Evolutionary conservation across 2,329 filamentous ascomycete species (phyloP).

Genomic region (Aureobasidium sp.): DNA sequence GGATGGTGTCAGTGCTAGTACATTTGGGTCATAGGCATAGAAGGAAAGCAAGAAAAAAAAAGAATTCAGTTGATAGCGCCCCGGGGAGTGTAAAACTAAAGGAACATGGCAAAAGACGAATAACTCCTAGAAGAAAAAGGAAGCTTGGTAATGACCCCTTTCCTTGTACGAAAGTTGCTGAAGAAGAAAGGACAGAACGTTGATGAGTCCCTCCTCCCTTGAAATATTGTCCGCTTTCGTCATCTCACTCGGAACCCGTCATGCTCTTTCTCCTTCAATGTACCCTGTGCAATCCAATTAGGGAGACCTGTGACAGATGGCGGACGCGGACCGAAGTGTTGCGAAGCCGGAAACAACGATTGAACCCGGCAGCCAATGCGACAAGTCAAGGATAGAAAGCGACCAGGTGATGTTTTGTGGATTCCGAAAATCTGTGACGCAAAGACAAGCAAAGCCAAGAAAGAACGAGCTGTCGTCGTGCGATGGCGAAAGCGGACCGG

Average conservation of each 20-base stretch:
- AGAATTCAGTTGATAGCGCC: slow-evolving; percentile 11
- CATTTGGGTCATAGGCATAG: not conserved
- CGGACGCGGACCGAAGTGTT: not conserved
- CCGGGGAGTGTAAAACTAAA: slow-evolving; percentile 3
- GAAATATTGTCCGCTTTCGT: not conserved
- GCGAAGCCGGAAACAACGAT: not conserved
- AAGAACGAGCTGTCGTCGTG: not conserved
- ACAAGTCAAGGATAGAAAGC: slow-evolving; percentile 3
- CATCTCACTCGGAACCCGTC: not conserved
- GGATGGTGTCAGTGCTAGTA: no score
- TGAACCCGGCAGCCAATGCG: not conserved
- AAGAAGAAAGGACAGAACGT: not conserved
- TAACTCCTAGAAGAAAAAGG: not conserved
- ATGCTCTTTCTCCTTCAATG: not conserved
- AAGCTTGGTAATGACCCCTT: slow-evolving; percentile 1
- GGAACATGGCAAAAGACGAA: not conserved
- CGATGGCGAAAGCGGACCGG: not conserved
- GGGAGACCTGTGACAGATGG: not conserved
- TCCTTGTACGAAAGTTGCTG: not conserved
- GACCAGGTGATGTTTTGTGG: not conserved
- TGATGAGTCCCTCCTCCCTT: not conserved
- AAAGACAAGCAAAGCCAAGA: slow-evolving; percentile 1
- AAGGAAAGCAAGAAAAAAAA: not conserved
- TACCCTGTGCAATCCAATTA: not conserved
- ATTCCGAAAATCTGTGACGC: not conserved